Base-by-base conservation (phyloP, 2,329 filamentous ascomycete genomes). In the Xylaria sp. region DNA sequence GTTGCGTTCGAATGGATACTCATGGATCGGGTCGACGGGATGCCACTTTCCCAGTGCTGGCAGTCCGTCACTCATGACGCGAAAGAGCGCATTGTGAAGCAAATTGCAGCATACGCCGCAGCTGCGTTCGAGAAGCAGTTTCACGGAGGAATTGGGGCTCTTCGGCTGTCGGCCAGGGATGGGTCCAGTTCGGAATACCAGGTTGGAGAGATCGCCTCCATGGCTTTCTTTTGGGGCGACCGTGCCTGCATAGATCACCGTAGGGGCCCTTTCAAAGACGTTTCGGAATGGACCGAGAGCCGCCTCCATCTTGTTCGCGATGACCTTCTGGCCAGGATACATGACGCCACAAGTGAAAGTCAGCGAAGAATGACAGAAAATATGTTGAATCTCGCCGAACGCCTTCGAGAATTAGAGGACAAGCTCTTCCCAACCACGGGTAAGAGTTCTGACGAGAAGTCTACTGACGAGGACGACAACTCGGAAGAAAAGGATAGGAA, bases 1-100 rank as follows among this genome's bases (percentile, higher is more conserved):
- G 45, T 69, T 16, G 67, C 67, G 0, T 67, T 65, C 11, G 69
- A 71, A 52, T 71, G 69, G 69, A 64, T 70, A 9, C 48, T 71
- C 5, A 68, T 69, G 67, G 54, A 48, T 7, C 60, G 56, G 17
- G 39, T 70, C 2, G 42, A 63, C 2, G 71, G 71, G 1, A 47
- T 40, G 6, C 59, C 67, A 0, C 62, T 73, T 13, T 56, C 47
- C 11, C 44, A 66, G 26, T 58, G 54, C 24, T 72, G 70, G 71
- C 9, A 43, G 7, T 46, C 50, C 1, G 49, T 68, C 19, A 39
- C 50, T 0, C 48, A 57, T 37, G 57, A 40, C 7, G 50, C 52
- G 2, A 72, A 71, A 41, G 57, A 66, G 37, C 58, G 62, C n/a
- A 48, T 72, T 4, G 65, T 71, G 7, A 60, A 62, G 44, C 62